Percentiles rank a stretch among this genome's conserved stretches.
phyloP scores from a whole-genome alignment of 192 early-diverging fungal species.

The Mortierella hygrophila region DNA sequence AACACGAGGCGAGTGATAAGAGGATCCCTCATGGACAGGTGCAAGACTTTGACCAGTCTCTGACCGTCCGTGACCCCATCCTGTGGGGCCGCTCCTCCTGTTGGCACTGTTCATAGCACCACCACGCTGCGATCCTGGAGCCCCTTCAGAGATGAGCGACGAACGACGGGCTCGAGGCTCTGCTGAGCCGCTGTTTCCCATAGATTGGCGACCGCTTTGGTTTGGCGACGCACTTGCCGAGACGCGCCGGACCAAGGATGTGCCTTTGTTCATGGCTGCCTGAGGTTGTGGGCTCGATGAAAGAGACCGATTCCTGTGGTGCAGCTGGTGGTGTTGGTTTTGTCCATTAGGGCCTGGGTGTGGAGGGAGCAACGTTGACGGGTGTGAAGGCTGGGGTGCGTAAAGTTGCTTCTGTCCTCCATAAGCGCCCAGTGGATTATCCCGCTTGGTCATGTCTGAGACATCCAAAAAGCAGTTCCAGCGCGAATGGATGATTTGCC shows the following conservation, averaged over 20 bases:
- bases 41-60: constrained; percentile 27
- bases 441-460: constrained; percentile 54
- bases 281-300: constrained; percentile 47
- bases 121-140: constrained; percentile 5
- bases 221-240: constrained; percentile 22
- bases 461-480: constrained; percentile 74
- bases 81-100: constrained; percentile 34
- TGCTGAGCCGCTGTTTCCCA: constrained; percentile 11
- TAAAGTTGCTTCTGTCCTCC: constrained; percentile 31
- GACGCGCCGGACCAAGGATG: constrained; percentile 34
- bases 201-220: constrained; percentile 17
- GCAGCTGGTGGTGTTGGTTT: constrained; percentile 30
- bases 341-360: constrained; percentile 26
- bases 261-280: constrained; percentile 27
- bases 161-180: constrained; percentile 23
- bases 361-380: constrained; percentile 24
- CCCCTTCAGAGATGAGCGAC: constrained; percentile 26
- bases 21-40: constrained; percentile 42
- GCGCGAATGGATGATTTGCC: constrained; percentile 63
- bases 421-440: constrained; percentile 1
- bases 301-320: constrained; percentile 42
- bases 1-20: constrained; percentile 16
- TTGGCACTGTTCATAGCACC: constrained; percentile 5
- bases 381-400: constrained; percentile 46
- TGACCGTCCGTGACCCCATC: constrained; percentile 35